Evolutionary conservation across 2,329 filamentous ascomycete genomes (phyloP).

Genomic region (Cordyceps cicadae): DNA sequence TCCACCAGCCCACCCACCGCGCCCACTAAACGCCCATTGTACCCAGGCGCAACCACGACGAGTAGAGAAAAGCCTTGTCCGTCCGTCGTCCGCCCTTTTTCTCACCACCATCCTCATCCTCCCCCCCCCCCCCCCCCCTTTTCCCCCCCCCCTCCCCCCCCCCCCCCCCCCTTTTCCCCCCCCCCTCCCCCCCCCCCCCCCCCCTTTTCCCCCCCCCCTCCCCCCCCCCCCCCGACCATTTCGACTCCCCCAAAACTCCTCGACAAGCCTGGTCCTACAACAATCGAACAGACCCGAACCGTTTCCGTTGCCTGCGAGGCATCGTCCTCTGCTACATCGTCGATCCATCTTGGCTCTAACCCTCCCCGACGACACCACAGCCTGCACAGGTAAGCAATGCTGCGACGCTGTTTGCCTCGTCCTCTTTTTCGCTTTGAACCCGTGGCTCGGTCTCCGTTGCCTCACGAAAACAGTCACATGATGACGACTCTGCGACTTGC

Average conservation of each 20-base stretch:
- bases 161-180: too few relatives aligned
- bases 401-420: conserved; percentile 5
- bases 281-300: neutral
- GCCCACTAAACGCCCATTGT: neutral
- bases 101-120: neutral
- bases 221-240: neutral
- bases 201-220: too few relatives aligned
- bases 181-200: too few relatives aligned
- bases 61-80: neutral
- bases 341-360: neutral
- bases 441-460: neutral
- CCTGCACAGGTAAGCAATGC: neutral
- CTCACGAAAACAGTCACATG: neutral
- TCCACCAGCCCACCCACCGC: neutral
- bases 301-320: neutral
- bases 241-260: neutral
- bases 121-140: neutral
- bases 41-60: neutral
- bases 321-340: neutral
- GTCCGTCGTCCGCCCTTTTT: neutral
- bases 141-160: too few relatives aligned
- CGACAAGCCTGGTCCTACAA: neutral
- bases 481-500: neutral
- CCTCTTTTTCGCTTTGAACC: neutral
- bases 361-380: neutral